Percentiles rank a stretch among this genome's conserved stretches.
Evolutionary conservation across 2,329 filamentous ascomycete genomes (phyloP).

Genomic region (Colletotrichum noveboracense): DNA sequence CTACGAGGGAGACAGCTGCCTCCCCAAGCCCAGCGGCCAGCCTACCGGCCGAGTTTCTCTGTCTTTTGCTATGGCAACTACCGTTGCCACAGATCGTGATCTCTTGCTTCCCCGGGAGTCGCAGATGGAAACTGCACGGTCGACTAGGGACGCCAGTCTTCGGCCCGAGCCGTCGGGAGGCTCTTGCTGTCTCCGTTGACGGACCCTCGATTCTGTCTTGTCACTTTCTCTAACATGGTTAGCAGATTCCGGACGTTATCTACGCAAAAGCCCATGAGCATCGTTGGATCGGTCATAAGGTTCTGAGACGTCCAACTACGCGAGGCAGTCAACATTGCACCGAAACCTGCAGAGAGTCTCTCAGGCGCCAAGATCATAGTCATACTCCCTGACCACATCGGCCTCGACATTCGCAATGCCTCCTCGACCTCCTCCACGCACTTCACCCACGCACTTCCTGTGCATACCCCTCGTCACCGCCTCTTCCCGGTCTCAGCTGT

Average conservation of each 20-base stretch:
- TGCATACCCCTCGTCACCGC: constrained; percentile 74
- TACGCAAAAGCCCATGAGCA: neutral
- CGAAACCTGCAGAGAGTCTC: neutral
- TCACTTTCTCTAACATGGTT: neutral
- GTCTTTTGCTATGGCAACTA: neutral
- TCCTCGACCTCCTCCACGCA: constrained; percentile 35
- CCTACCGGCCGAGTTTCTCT: neutral
- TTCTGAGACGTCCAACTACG: neutral
- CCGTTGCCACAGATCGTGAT: neutral
- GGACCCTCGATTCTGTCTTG: neutral
- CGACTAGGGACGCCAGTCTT: neutral
- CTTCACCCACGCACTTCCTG: constrained; percentile 74
- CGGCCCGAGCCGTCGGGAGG: neutral
- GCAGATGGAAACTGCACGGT: neutral
- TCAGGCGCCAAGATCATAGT: neutral
- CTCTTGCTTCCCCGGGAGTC: neutral
- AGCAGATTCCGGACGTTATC: neutral
- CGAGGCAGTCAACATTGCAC: neutral
- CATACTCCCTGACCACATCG: neutral
- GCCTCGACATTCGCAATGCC: constrained; percentile 36
- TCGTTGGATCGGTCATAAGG: neutral
- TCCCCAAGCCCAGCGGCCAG: neutral
- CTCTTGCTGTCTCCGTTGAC: neutral
- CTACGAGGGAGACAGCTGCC: neutral
- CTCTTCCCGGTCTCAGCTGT: constrained; percentile 67